Evolutionary conservation across 805 yeast species (phyloP), one percentile per base, ranked within the genome.

Genomic region (Schizosaccharomyces lindneri): DNA sequence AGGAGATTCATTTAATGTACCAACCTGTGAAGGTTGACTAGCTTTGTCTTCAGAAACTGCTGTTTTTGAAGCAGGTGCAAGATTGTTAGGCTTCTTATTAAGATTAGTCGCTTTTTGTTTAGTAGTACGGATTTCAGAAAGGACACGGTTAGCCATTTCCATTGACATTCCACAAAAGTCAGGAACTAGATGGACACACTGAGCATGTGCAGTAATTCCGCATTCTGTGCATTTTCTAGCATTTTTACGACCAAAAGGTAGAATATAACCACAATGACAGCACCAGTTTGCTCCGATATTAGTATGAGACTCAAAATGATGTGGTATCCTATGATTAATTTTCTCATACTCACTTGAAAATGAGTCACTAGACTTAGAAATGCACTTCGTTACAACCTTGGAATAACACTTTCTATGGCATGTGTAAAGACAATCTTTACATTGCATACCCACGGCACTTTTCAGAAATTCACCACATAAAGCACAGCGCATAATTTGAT

Each of bases 211-310:
- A 84, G 90, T 87, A 24, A 88, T 81, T 39, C 95, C 95, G 81
- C 98, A 93, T 65, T 75, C 78, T 17, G 55, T 43, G 77, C 98
- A 90, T 71, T 87, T 93, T 61, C 96, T 79, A 11, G 89, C 94
- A 67, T 86, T 88, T 71, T 87, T 88, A 68, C 84, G 81, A 61
- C 97, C 95, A 84, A 96, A 84, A 19, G 98, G 97, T 64, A 93
- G 76, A 61, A 93, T 82, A 70, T 87, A 87, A 64, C 99, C 99
- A 78, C 99, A 93, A 71, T 93, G 99, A 67, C 97, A 93, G 74
- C 99, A 93, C 99, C 99, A 93, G 70, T 90, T 89, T 1, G 99
- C 94, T 67, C 96, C 94, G 73, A 88, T 83, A 69, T 93, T 93
- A 19, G 93, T 79, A 32, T 82, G 80, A n/a, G 90, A 89, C 66